Evolutionary conservation across 805 yeast species (phyloP).

Genomic region (Candida nitratophila): DNA sequence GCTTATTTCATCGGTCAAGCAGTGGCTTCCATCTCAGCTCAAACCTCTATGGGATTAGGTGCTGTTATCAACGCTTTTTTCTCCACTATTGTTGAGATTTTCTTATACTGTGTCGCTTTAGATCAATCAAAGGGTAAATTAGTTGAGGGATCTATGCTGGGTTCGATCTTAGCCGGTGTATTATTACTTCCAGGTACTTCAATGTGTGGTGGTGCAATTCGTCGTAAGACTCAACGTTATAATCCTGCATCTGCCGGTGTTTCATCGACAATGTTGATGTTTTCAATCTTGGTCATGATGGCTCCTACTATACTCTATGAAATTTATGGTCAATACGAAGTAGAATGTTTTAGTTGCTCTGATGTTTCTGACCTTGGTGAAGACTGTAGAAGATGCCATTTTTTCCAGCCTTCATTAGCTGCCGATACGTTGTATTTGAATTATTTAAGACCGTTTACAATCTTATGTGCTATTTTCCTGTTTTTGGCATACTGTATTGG

Average conservation of each 20-base stretch:
- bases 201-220: conserved; percentile 96
- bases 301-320: conserved; percentile 89
- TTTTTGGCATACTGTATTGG: conserved; percentile 86
- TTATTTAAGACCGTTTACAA: conserved; percentile 76
- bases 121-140: conserved; percentile 77
- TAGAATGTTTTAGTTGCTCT: conserved; percentile 58
- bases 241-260: conserved; percentile 97
- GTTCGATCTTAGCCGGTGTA: conserved; percentile 90
- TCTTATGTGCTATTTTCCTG: conserved; percentile 71
- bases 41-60: conserved; percentile 97
- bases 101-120: conserved; percentile 85
- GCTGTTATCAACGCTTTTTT: conserved; percentile 97
- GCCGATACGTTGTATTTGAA: conserved; percentile 58
- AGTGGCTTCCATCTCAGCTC: conserved; percentile 98
- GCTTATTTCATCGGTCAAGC: conserved; percentile 98
- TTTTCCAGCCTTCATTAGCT: conserved; percentile 67
- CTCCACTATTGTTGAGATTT: conserved; percentile 92
- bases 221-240: conserved; percentile 87
- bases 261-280: conserved; percentile 89
- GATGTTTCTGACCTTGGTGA: conserved; percentile 14
- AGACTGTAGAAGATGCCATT: conserved; percentile 66
- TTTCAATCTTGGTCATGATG: conserved; percentile 84
- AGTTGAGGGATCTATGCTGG: conserved; percentile 95
- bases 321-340: conserved; percentile 81
- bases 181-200: conserved; percentile 86